Conservation (phyloP, 306 rosid species). For the Datisca glomerata region DNA sequence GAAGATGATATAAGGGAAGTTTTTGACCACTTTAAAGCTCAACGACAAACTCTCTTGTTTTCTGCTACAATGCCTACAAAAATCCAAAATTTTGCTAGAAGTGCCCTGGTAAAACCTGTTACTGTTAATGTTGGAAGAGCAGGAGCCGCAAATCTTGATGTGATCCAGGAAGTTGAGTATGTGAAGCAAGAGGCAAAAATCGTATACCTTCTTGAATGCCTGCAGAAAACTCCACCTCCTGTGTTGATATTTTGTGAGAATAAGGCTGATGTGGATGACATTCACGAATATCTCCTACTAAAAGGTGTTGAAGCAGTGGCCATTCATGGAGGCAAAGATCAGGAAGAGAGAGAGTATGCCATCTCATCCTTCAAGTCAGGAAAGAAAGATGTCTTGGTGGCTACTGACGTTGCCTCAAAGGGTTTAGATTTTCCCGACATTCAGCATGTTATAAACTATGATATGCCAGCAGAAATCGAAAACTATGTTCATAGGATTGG, state of each 20-base stretch:
- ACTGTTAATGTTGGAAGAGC: conserved; percentile 88
- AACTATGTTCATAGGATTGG: conserved; percentile 97
- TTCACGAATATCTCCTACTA: conserved; percentile 84
- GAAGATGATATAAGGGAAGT: conserved; percentile 89
- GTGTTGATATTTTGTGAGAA: conserved; percentile 82
- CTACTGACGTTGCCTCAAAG: conserved; percentile 92
- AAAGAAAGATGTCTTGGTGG: conserved; percentile 88
- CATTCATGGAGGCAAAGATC: conserved; percentile 93
- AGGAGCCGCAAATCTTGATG: conserved; percentile 90
- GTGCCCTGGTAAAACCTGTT: conserved; percentile 72
- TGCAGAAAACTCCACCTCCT: conserved; percentile 87
- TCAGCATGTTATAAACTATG: conserved; percentile 87
- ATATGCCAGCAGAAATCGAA: conserved; percentile 95
- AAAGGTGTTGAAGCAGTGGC: conserved; percentile 98
- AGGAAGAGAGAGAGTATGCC: conserved; percentile 86
- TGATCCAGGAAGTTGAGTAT: conserved; percentile 88
- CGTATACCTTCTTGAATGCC: conserved; percentile 81
- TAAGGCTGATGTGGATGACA: conserved; percentile 90
- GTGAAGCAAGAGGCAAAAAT: conserved; percentile 91
- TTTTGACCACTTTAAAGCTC: conserved; percentile 86
- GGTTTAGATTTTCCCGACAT: conserved; percentile 96
- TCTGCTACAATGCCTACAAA: conserved; percentile 95
- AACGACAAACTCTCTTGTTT: conserved; percentile 79
- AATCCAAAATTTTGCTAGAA: conserved; percentile 81
- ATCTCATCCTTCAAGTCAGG: conserved; percentile 70